Evolutionary conservation across 1,284 basidiomycete species (phyloP).

Genomic region (Serendipita sp.): DNA sequence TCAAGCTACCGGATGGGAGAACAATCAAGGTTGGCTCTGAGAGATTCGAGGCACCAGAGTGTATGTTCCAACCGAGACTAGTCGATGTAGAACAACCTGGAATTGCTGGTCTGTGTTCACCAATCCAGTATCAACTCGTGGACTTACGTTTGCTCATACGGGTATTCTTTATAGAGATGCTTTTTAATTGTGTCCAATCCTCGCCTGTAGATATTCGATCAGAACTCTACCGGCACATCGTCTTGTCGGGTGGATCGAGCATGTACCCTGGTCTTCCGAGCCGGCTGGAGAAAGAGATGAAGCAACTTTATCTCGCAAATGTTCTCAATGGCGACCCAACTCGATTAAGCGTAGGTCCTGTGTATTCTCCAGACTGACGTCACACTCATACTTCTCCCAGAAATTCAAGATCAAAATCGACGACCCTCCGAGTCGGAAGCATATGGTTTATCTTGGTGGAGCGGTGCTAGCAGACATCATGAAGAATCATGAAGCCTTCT

Average conservation of each 20-base stretch:
- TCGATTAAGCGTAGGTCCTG: conserved; percentile 56
- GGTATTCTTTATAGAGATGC: conserved; percentile 52
- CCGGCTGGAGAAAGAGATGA: conserved; percentile 98
- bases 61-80: conserved; percentile 99
- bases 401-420: conserved; percentile 99
- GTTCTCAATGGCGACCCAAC: conserved; percentile 78
- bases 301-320: conserved; percentile 87
- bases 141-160: background rate
- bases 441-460: conserved; percentile 98
- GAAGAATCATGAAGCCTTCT: conserved; percentile 89
- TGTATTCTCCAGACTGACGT: conserved; percentile 3
- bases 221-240: conserved; percentile 96
- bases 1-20: conserved; percentile 86
- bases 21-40: conserved; percentile 96
- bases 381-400: conserved; percentile 29
- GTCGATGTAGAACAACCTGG: conserved; percentile 97
- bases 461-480: conserved; percentile 96
- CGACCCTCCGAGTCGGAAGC: conserved; percentile 93
- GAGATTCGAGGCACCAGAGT: conserved; percentile 99
- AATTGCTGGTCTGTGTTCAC: conserved; percentile 52
- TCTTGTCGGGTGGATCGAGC: conserved; percentile 90
- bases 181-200: conserved; percentile 89
- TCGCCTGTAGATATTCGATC: conserved; percentile 83
- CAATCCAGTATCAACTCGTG: background rate
- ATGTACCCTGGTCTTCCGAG: conserved; percentile 99